Percentiles rank a stretch among this genome's conserved stretches.
phyloP scores from a whole-genome alignment of 108 stramenopile genomes.

The Nitzschia sp. region DNA sequence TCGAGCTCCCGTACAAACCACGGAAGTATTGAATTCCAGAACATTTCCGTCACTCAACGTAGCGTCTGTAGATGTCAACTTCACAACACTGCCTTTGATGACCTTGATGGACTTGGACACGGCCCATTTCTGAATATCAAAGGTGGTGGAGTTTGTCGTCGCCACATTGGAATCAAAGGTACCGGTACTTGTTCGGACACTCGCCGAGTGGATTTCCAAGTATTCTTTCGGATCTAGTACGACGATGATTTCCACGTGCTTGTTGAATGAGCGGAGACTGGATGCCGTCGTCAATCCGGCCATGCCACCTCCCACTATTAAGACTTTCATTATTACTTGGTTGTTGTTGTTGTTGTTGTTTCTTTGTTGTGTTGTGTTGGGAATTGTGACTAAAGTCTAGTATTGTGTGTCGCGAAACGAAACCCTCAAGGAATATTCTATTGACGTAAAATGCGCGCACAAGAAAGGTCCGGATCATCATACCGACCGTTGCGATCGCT shows the following conservation, averaged over 20 bases:
- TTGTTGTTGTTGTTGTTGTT: no score
- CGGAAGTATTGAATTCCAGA: slow-evolving; percentile 23
- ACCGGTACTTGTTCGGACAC: slow-evolving; percentile 8
- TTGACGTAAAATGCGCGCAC: no score
- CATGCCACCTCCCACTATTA: slow-evolving; percentile 38
- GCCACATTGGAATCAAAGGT: slow-evolving; percentile 27
- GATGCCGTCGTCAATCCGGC: slow-evolving; percentile 24
- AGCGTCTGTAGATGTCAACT: slow-evolving; percentile 10
- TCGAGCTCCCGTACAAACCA: slow-evolving; percentile 19
- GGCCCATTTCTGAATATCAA: slow-evolving; percentile 12
- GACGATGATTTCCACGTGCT: slow-evolving; percentile 22
- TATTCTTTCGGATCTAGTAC: slow-evolving; percentile 42
- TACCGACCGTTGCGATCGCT: no score
- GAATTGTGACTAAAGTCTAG: no score
- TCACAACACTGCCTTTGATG: slow-evolving; percentile 17
- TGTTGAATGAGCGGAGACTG: slow-evolving; percentile 21
- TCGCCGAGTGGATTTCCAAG: slow-evolving; percentile 24
- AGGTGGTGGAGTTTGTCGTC: slow-evolving; percentile 6
- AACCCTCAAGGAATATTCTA: no score
- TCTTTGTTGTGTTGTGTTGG: no score
- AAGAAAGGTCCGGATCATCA: no score
- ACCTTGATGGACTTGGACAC: slow-evolving; percentile 16
- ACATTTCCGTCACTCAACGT: slow-evolving; percentile 9
- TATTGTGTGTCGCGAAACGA: no score
- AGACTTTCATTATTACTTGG: slow-evolving; percentile 19